Evolutionary conservation across 1,139 yeast species (phyloP), one percentile per base, ranked within the genome.

Genomic region (Meyerozyma sp.): DNA sequence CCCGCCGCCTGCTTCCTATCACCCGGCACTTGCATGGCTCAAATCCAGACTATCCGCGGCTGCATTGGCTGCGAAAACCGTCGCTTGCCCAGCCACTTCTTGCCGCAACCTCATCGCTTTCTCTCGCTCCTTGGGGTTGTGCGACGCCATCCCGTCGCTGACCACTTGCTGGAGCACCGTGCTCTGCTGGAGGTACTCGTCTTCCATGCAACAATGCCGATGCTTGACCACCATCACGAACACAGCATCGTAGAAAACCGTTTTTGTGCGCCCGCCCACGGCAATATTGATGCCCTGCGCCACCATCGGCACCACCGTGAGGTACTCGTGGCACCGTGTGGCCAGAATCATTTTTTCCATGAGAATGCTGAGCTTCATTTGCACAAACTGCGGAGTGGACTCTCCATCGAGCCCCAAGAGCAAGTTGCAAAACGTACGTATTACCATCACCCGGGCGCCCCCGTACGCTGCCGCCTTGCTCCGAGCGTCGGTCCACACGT

Each of bases 401-500:
- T 34, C 37, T 18, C 37, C 37, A 7, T 34, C 37, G 10, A 34
- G 14, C 5, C 25, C 26, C 13, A 34, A 34, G 11, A 10, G 37
- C 14, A 34, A 18, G 16, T 34, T 34, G 37, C 37, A 34, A 13
- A 34, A 34, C 9, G 37, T 34, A 11, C 37, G 37, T 10, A 34
- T 20, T 13, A 34, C 37, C 26, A 21, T 10, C 26, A 10, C n/a
- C 13, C 37, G 37, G 7, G 37, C 44, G 43, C 64, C 61, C 5
- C 61, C 54, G 39, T 62, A 68, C 3, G 66, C 52, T 4, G 53
- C 42, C 3, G 69, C 70, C 10, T 51, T 46, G 7, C 41, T 42
- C 16, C 49, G 45, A 32, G 45, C 41, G 39, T 51, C 61, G 35
- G 52, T 57, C 68, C 73, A 72, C 41, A 71, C 73, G 8, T 60